Conservation (phyloP, 2,329 filamentous ascomycete genomes). For the Diplodia corticola region DNA sequence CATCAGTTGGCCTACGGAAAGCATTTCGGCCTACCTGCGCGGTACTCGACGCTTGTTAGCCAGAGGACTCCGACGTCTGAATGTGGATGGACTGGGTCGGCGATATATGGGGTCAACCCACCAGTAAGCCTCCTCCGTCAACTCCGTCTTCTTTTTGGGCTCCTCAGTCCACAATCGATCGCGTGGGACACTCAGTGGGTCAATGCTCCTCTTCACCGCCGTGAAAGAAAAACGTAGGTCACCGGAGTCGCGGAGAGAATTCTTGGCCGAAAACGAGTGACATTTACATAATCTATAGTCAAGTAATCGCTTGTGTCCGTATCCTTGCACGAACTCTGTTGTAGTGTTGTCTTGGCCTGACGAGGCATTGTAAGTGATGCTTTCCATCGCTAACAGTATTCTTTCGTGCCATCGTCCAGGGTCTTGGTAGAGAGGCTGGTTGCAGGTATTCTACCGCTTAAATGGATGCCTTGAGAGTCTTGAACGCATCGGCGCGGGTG, state of each 20-base stretch:
- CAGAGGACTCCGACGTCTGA: neutral
- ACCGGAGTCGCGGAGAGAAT: neutral
- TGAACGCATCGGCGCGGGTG: conserved; percentile 41
- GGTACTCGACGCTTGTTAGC: neutral
- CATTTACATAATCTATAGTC: neutral
- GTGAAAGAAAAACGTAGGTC: neutral
- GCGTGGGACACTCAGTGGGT: neutral
- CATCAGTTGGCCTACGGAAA: too few relatives aligned
- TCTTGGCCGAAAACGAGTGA: neutral
- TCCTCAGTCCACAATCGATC: too few relatives aligned
- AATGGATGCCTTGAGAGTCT: conserved; percentile 37
- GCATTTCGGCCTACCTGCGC: too few relatives aligned
- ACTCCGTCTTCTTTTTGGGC: neutral
- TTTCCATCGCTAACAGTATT: neutral
- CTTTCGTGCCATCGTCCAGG: neutral
- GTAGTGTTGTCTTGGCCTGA: neutral
- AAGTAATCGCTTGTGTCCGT: neutral
- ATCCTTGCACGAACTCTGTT: neutral
- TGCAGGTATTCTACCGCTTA: neutral
- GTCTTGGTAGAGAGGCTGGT: neutral
- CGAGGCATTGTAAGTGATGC: neutral
- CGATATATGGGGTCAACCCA: neutral
- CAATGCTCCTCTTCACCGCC: neutral
- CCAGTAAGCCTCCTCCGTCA: neutral
- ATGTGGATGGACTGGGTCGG: neutral